Conservation (phyloP, 2,329 filamentous ascomycete genomes). For the Neocucurbitaria cava region DNA sequence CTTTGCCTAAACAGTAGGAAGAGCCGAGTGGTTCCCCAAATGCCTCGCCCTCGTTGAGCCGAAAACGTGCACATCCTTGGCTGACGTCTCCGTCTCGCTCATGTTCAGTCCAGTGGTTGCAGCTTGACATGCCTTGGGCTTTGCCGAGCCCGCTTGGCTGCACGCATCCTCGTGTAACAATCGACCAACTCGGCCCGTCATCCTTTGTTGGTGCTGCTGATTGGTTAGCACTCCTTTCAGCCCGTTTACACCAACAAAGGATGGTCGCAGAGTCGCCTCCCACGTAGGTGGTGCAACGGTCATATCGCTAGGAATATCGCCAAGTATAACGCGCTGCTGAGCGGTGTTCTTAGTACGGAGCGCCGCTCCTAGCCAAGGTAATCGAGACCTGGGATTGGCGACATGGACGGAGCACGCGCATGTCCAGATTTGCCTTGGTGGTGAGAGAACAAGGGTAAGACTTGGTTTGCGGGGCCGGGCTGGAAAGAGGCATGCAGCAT, state of each 20-base stretch:
- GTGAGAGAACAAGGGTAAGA: slow-evolving; percentile 4
- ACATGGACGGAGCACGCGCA: not conserved
- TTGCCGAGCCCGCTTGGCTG: slow-evolving; percentile 18
- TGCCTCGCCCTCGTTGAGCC: not conserved
- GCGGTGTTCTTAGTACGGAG: slow-evolving; percentile 5
- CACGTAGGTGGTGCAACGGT: slow-evolving; percentile 28
- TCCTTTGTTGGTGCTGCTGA: not conserved
- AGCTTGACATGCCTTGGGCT: slow-evolving; percentile 10
- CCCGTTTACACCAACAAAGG: not conserved
- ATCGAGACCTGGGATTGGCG: not conserved
- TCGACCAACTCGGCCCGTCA: not conserved
- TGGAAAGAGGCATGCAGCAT: not conserved
- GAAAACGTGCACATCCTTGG: slow-evolving; percentile 16
- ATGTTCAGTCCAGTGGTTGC: not conserved
- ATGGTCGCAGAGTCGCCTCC: slow-evolving; percentile 21
- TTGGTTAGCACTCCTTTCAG: not conserved
- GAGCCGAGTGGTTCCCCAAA: not conserved
- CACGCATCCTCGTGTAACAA: not conserved
- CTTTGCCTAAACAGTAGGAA: not conserved
- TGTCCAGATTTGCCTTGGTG: not conserved
- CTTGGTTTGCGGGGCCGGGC: slow-evolving; percentile 7
- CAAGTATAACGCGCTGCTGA: slow-evolving; percentile 2
- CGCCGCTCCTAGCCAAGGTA: not conserved
- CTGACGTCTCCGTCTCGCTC: slow-evolving; percentile 15
- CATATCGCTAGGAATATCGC: slow-evolving; percentile 25